Evolutionary conservation across 2,329 filamentous ascomycete genomes (phyloP), one percentile per base, ranked within the genome.

Genomic region (Fusarium sp.): DNA sequence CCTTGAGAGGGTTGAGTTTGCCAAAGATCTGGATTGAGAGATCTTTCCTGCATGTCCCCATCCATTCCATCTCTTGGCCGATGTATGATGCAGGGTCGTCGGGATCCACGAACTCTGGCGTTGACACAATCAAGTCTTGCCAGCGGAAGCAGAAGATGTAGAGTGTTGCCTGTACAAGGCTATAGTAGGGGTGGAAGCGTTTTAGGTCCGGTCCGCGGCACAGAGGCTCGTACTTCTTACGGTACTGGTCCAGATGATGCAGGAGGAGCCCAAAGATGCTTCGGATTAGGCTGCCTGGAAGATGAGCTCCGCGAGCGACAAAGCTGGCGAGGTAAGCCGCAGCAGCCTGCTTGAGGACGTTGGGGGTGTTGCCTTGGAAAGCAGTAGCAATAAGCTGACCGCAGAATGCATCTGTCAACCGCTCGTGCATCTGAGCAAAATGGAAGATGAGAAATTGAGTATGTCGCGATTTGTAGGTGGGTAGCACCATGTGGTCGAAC

Each of bases 91-190:
- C 82, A 11, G 85, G 83, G 65, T 91, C 89, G 62, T 89, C 92
- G 68, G 84, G 88, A 81, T 89, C 92, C 61, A 88, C 87, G 65
- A 82, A 84, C 64, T 90, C 86, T 2, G 88, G 84, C 4, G 87
- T 88, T 2, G 88, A 87, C 18, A 88, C 84, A 60, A 94, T 92
- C 48, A 99, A 86, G 76, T 98, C 95, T 66, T 94, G 92, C 96
- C 96, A 99, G 59, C 96, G 91, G 85, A 99, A 99, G 84, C 96
- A 99, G 77, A 97, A 98, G 63, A 97, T 95, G 83, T 98, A 98
- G 27, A 98, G 88, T 3, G 97, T 85, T 2, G 94, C 94, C 80
- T 98, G 95, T n/a, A 92, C 90, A 50, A 94, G 90, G 16, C 93
- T 91, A 79, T 98, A 98, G 81, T 97, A 97, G 13, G 92, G 89